Conservation (phyloP, 768 basidiomycete genomes). For the Amanita fuliginea region DNA sequence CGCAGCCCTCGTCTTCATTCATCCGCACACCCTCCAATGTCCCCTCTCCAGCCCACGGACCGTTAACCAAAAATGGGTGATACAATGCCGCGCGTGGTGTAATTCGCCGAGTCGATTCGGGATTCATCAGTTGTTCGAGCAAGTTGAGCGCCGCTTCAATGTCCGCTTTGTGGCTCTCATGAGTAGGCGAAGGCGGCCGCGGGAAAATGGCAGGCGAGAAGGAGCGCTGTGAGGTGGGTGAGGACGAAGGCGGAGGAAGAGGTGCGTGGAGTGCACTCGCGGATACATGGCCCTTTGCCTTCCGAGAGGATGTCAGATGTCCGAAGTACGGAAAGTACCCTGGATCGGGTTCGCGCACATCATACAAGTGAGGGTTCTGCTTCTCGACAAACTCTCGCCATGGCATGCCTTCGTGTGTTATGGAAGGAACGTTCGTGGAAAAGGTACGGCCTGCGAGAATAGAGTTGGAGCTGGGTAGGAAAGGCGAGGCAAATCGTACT, state of each 20-base stretch:
- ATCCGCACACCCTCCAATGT: slow-evolving; percentile 1
- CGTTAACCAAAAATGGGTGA: slow-evolving; percentile 57
- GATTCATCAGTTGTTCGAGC: slow-evolving; percentile 59
- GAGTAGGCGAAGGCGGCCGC: slow-evolving; percentile 9
- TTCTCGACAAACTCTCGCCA: slow-evolving; percentile 69
- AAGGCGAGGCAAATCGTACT: slow-evolving; percentile 42
- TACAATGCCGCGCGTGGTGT: slow-evolving; percentile 69
- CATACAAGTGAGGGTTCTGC: slow-evolving; percentile 63
- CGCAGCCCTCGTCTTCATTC: slow-evolving; percentile 20
- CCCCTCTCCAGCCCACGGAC: slow-evolving; percentile 1
- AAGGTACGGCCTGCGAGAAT: slow-evolving; percentile 66
- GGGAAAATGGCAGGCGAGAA: slow-evolving; percentile 5
- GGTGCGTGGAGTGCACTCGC: not conserved
- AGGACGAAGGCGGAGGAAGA: slow-evolving; percentile 7
- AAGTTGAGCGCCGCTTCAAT: slow-evolving; percentile 67
- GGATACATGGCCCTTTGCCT: slow-evolving; percentile 12
- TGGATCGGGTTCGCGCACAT: slow-evolving; percentile 37
- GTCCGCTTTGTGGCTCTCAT: slow-evolving; percentile 36
- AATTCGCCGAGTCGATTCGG: slow-evolving; percentile 67
- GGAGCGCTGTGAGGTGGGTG: slow-evolving; percentile 5
- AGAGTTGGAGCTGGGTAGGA: slow-evolving; percentile 1
- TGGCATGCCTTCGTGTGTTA: slow-evolving; percentile 52
- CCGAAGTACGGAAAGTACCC: slow-evolving; percentile 45
- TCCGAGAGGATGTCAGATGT: slow-evolving; percentile 9
- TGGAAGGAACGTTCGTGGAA: slow-evolving; percentile 77